These are phyloP conservation scores for Schizosaccharomyces japonicus DNA, from an alignment of 805 yeast genomes.

Conservation along the genomic window DNA sequence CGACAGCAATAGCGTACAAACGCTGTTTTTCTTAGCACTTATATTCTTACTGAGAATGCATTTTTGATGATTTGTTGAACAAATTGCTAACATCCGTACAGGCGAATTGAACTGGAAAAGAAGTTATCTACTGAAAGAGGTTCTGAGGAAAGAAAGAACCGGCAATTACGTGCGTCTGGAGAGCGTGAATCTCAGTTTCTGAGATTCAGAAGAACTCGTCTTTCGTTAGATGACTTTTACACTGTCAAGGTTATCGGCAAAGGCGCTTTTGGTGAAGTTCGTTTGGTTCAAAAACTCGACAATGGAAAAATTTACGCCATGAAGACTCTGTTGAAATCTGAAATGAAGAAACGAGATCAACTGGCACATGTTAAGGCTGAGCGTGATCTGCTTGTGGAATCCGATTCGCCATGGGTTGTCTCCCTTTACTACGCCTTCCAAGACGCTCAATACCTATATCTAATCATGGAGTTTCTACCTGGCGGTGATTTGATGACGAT, in stretches of 20 bases:
- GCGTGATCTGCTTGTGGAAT: constrained; percentile 78
- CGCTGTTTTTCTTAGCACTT: too few species aligned
- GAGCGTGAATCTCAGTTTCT: constrained; percentile 70
- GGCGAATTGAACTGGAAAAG: constrained; percentile 58
- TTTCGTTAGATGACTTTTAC: constrained; percentile 58
- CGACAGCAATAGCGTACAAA: too few species aligned
- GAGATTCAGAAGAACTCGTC: constrained; percentile 61
- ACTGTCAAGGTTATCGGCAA: constrained; percentile 85
- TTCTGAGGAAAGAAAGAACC: constrained; percentile 62
- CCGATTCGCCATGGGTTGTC: constrained; percentile 76
- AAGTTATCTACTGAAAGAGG: constrained; percentile 43
- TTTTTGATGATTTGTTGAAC: too few species aligned
- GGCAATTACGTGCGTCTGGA: constrained; percentile 65
- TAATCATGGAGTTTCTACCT: constrained; percentile 63
- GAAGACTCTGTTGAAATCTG: constrained; percentile 75
- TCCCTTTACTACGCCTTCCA: constrained; percentile 63
- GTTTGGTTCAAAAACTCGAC: constrained; percentile 78
- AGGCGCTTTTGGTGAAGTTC: constrained; percentile 96
- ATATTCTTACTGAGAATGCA: too few species aligned
- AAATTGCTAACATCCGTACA: too few species aligned
- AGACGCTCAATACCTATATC: constrained; percentile 46
- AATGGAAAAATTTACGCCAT: constrained; percentile 81
- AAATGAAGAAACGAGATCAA: constrained; percentile 87
- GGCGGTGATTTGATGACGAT: constrained; percentile 85
- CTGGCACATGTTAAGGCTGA: constrained; percentile 89